Percentiles rank a stretch among this genome's conserved stretches.
These are phyloP conservation scores for Tuber indicum DNA, from an alignment of 495 filamentous ascomycete genomes.

Conservation along the genomic window DNA sequence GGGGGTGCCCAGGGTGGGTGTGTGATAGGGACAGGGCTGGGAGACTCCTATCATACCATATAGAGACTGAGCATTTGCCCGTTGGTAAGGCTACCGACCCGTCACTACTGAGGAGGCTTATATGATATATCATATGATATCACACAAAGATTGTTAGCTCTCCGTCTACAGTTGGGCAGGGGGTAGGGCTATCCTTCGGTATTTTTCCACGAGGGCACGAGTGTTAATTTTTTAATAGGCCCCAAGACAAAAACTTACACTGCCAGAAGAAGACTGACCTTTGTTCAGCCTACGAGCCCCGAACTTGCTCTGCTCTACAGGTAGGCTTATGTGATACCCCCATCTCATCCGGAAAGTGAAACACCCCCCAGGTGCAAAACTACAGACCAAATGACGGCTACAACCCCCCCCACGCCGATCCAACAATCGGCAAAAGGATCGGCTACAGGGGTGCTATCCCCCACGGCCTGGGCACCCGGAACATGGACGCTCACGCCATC, in stretches of 20 bases:
- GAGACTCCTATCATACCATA: conserved; percentile 54
- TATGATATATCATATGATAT: conserved; percentile 37
- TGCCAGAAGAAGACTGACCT: conserved; percentile 66
- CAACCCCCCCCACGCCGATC: conserved; percentile 81
- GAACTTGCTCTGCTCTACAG: conserved; percentile 69
- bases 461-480: conserved; percentile 82
- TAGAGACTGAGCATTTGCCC: conserved; percentile 72
- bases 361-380: conserved; percentile 14
- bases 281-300: conserved; percentile 58
- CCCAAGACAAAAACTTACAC: conserved; percentile 66
- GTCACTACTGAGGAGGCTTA: too few species aligned
- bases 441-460: conserved; percentile 84
- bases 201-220: neutral
- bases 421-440: conserved; percentile 78
- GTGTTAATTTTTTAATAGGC: conserved; percentile 42
- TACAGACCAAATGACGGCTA: conserved; percentile 76
- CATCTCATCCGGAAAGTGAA: neutral
- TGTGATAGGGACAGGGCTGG: conserved; percentile 85
- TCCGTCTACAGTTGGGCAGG: conserved; percentile 76
- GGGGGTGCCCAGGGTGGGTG: conserved; percentile 60
- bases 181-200: conserved; percentile 54
- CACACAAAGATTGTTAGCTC: conserved; percentile 55
- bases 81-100: conserved; percentile 54
- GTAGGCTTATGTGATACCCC: conserved; percentile 42
- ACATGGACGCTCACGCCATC: conserved; percentile 68